These are phyloP conservation scores for Lentinula sp. DNA, from an alignment of 768 basidiomycete genomes.

Conservation along the genomic window DNA sequence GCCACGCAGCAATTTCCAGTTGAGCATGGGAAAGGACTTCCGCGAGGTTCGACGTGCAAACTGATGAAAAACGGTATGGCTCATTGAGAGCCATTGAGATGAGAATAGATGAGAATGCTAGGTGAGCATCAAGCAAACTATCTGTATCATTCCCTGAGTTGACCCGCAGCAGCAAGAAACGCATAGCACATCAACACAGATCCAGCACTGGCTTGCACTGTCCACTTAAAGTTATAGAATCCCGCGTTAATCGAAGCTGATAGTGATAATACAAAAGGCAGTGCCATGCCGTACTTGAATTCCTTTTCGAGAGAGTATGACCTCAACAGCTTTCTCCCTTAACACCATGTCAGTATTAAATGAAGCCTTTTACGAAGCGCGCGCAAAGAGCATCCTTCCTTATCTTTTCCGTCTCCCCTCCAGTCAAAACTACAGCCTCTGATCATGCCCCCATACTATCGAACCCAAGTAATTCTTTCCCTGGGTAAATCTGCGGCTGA, in stretches of 20 bases:
- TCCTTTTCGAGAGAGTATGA: too few relatives aligned
- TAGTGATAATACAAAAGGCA: too few relatives aligned
- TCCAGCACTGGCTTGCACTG: not conserved
- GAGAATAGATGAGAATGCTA: too few relatives aligned
- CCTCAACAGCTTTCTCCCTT: not conserved
- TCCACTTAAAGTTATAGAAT: not conserved
- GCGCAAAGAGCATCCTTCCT: not conserved
- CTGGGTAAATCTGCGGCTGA: conserved; percentile 35
- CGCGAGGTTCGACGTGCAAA: too few relatives aligned
- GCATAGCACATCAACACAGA: not conserved
- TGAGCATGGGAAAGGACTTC: too few relatives aligned
- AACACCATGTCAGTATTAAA: not conserved
- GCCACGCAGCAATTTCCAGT: too few relatives aligned
- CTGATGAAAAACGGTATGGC: too few relatives aligned
- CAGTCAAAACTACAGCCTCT: not conserved
- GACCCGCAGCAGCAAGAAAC: not conserved
- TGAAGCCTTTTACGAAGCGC: not conserved
- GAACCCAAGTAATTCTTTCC: not conserved
- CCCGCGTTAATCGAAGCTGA: too few relatives aligned
- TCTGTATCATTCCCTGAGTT: not conserved
- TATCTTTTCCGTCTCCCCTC: not conserved
- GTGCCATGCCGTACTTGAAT: too few relatives aligned
- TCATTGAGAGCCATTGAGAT: too few relatives aligned
- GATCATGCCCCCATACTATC: not conserved
- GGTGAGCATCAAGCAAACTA: too few relatives aligned